phyloP scores from a whole-genome alignment of 805 yeast species.

The Yarrowia divulgata region DNA sequence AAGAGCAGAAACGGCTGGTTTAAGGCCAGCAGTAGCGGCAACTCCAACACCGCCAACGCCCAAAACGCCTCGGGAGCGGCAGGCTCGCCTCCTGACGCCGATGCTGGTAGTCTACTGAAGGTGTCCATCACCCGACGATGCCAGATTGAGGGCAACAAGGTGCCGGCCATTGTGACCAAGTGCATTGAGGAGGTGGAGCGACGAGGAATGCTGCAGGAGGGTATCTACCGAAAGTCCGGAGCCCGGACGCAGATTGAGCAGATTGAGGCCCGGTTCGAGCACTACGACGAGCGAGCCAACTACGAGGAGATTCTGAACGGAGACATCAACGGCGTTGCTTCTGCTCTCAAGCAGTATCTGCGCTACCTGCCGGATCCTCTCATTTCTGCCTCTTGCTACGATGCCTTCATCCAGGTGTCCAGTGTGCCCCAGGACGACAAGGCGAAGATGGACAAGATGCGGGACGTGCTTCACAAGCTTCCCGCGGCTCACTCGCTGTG shows the following conservation, averaged over 20 bases:
- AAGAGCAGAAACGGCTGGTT: constrained; percentile 43
- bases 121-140: constrained; percentile 70
- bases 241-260: constrained; percentile 69
- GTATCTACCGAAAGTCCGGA: constrained; percentile 90
- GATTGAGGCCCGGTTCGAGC: constrained; percentile 53
- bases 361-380: constrained; percentile 86
- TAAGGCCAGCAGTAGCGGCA: constrained; percentile 27
- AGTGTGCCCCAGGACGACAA: constrained; percentile 45
- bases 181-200: constrained; percentile 80
- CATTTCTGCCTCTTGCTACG: constrained; percentile 73
- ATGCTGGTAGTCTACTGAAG: constrained; percentile 52
- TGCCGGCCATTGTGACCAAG: constrained; percentile 75
- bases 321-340: constrained; percentile 87
- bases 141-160: constrained; percentile 61
- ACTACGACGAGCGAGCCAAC: constrained; percentile 50
- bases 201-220: constrained; percentile 80
- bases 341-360: constrained; percentile 85
- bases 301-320: constrained; percentile 54
- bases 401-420: constrained; percentile 64
- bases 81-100: constrained; percentile 35
- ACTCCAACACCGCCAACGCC: neutral
- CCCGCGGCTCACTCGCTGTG: constrained; percentile 74
- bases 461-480: constrained; percentile 57
- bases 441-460: constrained; percentile 55
- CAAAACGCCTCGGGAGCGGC: constrained; percentile 41